Conservation (phyloP, 257 asterid species). For the Forsythia viridissima region DNA sequence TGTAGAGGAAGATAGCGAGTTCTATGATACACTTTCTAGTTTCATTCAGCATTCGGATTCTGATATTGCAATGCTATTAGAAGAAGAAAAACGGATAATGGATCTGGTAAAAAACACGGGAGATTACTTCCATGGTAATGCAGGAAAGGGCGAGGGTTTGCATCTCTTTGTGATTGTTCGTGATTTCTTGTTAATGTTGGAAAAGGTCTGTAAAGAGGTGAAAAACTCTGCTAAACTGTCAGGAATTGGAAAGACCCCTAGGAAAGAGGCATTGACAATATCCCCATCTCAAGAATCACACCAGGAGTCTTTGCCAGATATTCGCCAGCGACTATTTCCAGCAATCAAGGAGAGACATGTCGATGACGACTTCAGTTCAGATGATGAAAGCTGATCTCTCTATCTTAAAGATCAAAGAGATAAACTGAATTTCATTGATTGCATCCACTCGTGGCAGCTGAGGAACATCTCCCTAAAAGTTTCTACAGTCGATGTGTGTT, state of each 20-base stretch:
- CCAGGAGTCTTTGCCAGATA: constrained; percentile 45
- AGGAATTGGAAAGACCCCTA: constrained; percentile 24
- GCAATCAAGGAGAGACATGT: constrained; percentile 60
- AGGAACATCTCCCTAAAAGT: not conserved
- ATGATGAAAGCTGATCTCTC: constrained; percentile 51
- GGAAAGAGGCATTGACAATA: constrained; percentile 39
- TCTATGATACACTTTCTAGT: constrained; percentile 38
- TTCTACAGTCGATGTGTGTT: not conserved
- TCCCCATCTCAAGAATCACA: constrained; percentile 55
- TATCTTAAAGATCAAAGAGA: constrained; percentile 6
- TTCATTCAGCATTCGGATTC: constrained; percentile 59
- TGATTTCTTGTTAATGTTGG: constrained; percentile 76
- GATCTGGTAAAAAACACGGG: constrained; percentile 73
- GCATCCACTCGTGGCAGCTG: not conserved
- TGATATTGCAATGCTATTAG: constrained; percentile 44
- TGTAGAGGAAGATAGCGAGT: constrained; percentile 53
- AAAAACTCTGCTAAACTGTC: constrained; percentile 40
- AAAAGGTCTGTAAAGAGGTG: constrained; percentile 66
- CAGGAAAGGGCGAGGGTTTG: constrained; percentile 66
- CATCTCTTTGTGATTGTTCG: constrained; percentile 71
- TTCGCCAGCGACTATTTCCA: constrained; percentile 57
- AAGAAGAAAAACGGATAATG: constrained; percentile 72
- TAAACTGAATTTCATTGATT: not conserved
- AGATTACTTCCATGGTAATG: constrained; percentile 82
- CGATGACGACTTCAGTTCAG: constrained; percentile 64